Evolutionary conservation across 192 early-diverging fungal genomes (phyloP).

Genomic region (Gamsiella multidivaricata): DNA sequence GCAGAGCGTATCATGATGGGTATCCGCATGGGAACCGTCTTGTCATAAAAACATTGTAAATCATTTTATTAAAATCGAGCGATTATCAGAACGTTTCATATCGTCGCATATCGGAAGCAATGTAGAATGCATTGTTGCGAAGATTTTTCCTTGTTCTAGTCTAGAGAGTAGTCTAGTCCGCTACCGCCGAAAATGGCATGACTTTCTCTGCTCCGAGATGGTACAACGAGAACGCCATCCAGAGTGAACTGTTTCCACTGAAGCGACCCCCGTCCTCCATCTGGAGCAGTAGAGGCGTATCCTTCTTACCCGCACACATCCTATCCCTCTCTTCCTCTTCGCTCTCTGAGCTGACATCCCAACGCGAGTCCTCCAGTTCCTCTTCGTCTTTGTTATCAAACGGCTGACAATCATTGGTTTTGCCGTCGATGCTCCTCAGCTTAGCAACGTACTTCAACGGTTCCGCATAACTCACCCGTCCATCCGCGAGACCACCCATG

Average conservation of each 20-base stretch:
- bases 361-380: too few relatives aligned
- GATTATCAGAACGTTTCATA: too few relatives aligned
- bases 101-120: too few relatives aligned
- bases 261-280: slow-evolving; percentile 50
- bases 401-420: slow-evolving; percentile 44
- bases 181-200: not conserved
- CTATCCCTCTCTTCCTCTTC: slow-evolving; percentile 4
- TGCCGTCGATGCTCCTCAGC: slow-evolving; percentile 38
- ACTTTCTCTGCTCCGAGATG: slow-evolving; percentile 24
- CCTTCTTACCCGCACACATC: slow-evolving; percentile 27
- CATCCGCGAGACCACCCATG: slow-evolving; percentile 32
- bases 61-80: not conserved
- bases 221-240: slow-evolving; percentile 52
- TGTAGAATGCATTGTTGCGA: too few relatives aligned
- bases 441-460: slow-evolving; percentile 53
- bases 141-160: too few relatives aligned
- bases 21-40: slow-evolving; percentile 64
- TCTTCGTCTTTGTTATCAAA: not conserved
- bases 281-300: slow-evolving; percentile 38
- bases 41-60: slow-evolving; percentile 52
- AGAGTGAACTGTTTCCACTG: slow-evolving; percentile 28
- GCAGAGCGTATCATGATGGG: slow-evolving; percentile 72
- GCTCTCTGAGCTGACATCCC: not conserved
- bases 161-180: too few relatives aligned
- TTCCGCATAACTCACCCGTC: slow-evolving; percentile 40